Evolutionary conservation across 805 yeast genomes (phyloP).

Genomic region (Yarrowia sp.): DNA sequence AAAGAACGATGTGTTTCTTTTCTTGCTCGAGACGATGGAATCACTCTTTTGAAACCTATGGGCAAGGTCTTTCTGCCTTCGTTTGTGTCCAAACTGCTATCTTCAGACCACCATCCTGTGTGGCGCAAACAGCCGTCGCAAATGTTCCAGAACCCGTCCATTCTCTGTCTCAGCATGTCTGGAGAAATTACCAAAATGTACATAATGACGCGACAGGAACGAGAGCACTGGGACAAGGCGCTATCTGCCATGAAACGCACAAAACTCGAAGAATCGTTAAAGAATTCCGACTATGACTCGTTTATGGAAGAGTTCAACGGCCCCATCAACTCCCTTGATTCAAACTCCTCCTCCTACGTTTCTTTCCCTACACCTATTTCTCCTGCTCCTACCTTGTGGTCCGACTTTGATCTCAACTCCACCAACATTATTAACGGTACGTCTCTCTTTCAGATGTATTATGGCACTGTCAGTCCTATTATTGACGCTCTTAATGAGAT

Average conservation of each 20-base stretch:
- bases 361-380: background rate
- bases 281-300: background rate
- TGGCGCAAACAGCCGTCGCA: constrained; percentile 13
- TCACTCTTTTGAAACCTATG: background rate
- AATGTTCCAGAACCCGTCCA: background rate
- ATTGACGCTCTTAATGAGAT: constrained; percentile 7
- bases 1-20: constrained; percentile 22
- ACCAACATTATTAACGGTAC: constrained; percentile 5
- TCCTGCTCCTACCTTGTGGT: background rate
- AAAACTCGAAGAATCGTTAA: background rate
- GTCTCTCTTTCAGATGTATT: background rate
- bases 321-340: background rate
- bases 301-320: background rate
- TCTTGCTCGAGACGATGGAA: background rate
- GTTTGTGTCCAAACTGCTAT: background rate
- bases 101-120: background rate
- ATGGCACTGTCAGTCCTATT: background rate
- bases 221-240: background rate
- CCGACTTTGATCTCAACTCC: constrained; percentile 10
- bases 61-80: constrained; percentile 13
- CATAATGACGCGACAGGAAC: constrained; percentile 1
- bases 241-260: background rate
- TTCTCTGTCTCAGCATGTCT: constrained; percentile 8
- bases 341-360: background rate
- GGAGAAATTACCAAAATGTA: constrained; percentile 8